These are phyloP conservation scores for Ordospora colligata DNA, from an alignment of 371 early-diverging fungal species.

Conservation along the genomic window DNA sequence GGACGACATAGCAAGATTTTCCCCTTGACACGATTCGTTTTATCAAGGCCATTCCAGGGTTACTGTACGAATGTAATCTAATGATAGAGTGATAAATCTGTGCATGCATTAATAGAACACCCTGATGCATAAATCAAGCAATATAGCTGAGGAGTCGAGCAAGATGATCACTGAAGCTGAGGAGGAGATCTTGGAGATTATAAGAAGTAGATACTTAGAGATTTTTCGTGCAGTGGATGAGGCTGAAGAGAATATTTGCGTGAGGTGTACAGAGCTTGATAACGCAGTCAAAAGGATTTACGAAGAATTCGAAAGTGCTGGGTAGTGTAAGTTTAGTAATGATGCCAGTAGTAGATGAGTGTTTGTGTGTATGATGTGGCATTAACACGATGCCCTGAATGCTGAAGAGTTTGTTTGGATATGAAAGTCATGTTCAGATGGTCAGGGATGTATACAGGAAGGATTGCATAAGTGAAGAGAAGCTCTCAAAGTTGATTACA, in stretches of 20 bases:
- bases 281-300: background rate
- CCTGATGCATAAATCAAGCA: too few relatives aligned
- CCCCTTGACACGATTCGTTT: background rate
- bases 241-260: too few relatives aligned
- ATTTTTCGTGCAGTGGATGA: background rate
- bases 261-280: background rate
- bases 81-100: too few relatives aligned
- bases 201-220: background rate
- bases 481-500: background rate
- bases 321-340: background rate
- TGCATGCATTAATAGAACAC: too few relatives aligned
- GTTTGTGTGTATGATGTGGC: background rate
- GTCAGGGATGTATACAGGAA: background rate
- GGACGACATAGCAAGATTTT: background rate
- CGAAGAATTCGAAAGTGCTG: background rate
- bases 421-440: constrained; percentile 7
- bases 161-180: background rate
- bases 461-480: background rate
- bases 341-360: background rate
- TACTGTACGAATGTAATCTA: background rate
- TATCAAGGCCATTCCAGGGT: background rate
- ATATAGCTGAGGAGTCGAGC: background rate
- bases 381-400: background rate
- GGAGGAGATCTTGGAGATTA: background rate
- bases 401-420: background rate